Base-by-base conservation (phyloP, 1,284 basidiomycete genomes). In the Naganishia sp. region DNA sequence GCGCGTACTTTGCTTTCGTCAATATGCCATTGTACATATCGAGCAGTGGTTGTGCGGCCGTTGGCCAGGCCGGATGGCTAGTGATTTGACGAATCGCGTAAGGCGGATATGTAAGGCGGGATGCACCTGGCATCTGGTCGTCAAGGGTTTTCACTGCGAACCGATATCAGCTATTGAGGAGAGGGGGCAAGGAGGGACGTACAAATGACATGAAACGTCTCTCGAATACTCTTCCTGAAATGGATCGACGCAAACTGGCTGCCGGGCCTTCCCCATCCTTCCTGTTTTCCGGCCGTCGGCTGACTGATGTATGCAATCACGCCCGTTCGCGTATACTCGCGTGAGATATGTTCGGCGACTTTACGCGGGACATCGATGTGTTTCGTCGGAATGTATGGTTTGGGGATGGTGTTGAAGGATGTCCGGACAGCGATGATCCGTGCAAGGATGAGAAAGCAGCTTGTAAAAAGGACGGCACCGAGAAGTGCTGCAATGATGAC, bases 241-340 rank as follows among this genome's bases (percentile, higher is more conserved):
- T 84, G 83, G 21, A 86, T 77, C 25, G 83, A 85, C 25, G 81
- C 83, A 72, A 85, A 84, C 69, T 82, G 83, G 1, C 85, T 86
- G 86, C 88, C 88, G 67, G 87, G 90, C 70, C 82, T 80, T 18
- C 90, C 90, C 90, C 90, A 93, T 15, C 91, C 91, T 67, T 88
- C 85, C 71, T 90, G 90, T 67, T 81, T 80, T 1, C 84, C 85
- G 52, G 86, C 85, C 71, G 85, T 87, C 13, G 91, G 90, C 69
- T 88, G 84, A 15, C 88, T 87, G 72, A 90, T 86, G 76, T 89
- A 86, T 17, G 88, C 84, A 68, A 92, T 85, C 50, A 92, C 81
- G 71, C 89, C 89, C 28, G 88, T 83, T 21, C 91, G 85, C 6
- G 86, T 84, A 75, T 90, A 91, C 73, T 94, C 91, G 70, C 88